Percentiles rank a stretch among this genome's conserved stretches.
phyloP scores from a whole-genome alignment of 169 alveolate genomes.

The Plasmodium chabaudi region DNA sequence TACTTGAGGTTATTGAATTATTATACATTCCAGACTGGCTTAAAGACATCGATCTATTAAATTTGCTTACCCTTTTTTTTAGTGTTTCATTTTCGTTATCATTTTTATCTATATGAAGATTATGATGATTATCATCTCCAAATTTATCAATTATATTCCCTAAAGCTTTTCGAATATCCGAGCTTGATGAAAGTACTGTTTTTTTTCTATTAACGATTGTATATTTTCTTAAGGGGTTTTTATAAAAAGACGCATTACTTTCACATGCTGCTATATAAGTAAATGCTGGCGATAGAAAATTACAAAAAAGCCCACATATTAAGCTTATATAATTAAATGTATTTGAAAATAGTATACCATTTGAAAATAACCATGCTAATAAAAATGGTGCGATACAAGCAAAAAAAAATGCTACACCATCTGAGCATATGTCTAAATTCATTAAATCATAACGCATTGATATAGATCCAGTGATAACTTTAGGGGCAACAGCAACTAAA shows the following conservation, averaged over 20 bases:
- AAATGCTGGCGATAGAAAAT: constrained; percentile 82
- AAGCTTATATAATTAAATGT: constrained; percentile 77
- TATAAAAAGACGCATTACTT: constrained; percentile 41
- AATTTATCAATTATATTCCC: constrained; percentile 62
- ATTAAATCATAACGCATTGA: constrained; percentile 83
- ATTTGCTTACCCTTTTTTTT: neutral
- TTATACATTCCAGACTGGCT: constrained; percentile 6
- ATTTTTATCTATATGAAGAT: neutral
- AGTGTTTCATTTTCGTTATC: constrained; percentile 2
- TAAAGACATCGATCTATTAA: constrained; percentile 26
- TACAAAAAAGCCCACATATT: constrained; percentile 80
- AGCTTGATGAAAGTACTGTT: constrained; percentile 40
- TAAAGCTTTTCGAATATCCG: constrained; percentile 71
- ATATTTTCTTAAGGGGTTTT: constrained; percentile 64
- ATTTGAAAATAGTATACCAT: constrained; percentile 77
- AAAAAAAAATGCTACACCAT: constrained; percentile 76
- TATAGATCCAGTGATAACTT: constrained; percentile 82
- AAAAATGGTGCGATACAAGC: constrained; percentile 82
- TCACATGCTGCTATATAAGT: constrained; percentile 77
- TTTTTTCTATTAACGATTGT: constrained; percentile 69
- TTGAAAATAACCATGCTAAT: constrained; percentile 82
- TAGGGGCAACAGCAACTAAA: constrained; percentile 82
- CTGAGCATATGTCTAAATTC: constrained; percentile 82
- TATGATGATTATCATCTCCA: constrained; percentile 13
- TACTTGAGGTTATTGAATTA: constrained; percentile 12